Base-by-base conservation (phyloP, 345 rosid species). In the Excoecaria cochinchinensis region DNA sequence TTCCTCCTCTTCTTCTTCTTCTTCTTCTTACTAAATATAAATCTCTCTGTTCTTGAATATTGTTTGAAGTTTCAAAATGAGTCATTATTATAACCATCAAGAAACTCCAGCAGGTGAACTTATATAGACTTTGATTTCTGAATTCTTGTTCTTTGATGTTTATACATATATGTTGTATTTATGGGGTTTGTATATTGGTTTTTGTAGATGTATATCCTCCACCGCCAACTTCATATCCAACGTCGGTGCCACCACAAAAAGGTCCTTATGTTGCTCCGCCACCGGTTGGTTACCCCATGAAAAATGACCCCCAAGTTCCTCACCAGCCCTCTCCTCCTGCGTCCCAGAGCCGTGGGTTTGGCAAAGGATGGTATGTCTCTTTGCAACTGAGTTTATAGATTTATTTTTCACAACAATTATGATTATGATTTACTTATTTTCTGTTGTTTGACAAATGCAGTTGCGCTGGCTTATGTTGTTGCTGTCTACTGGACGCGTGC, bases 391-490 rank as follows among this genome's bases (percentile, higher is more conserved):
- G 31, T 31, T 31, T 31, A 31, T 31, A 31, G 31, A 31, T 31
- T 31, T 31, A 31, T 31, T 31, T 31, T 31, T 31, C n/a, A 31
- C 31, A 31, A 2, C 1, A 2, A 0, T 31, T 31, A 31, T n/a
- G 2, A 31, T 31, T 31, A 31, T 31, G 31, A 19, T 44, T 8
- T 13, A 21, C 11, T 22, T 19, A 0, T 19, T 38, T 9, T 10
- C 31, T n/a, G 11, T 44, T 8, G 15, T 1, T 7, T 19, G 46
- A 22, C 39, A 24, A 3, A 12, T 25, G 50, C 81, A 78, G 81
- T 51, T 78, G 81, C 67, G 81, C 76, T 66, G 80, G 72, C 42
- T 47, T 77, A 52, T 77, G 81, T 24, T 78, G 81, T 77, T 78
- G 77, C 73, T 78, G 81, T 73, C 69, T 78, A 21, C 53, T 67